These are phyloP conservation scores for Trichoderma hamatum DNA, from an alignment of 2,329 filamentous ascomycete genomes.

Conservation along the genomic window DNA sequence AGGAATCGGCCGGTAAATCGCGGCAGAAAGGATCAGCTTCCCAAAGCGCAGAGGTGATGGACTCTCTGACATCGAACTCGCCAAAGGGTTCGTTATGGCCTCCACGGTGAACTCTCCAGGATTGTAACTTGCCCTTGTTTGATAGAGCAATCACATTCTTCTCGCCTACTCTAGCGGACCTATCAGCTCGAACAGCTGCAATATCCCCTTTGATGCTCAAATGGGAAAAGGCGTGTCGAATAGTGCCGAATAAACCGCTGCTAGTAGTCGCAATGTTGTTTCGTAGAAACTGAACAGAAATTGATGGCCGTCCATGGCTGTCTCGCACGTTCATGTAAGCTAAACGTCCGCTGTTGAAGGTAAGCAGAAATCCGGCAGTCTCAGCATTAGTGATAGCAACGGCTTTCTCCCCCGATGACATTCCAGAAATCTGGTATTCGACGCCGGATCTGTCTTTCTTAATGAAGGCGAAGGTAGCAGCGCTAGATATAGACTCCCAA, in stretches of 20 bases:
- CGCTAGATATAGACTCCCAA: conserved; percentile 93
- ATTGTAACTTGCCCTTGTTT: conserved; percentile 73
- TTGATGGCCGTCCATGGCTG: conserved; percentile 78
- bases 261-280: conserved; percentile 58
- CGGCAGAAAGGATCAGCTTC: conserved; percentile 54
- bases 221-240: conserved; percentile 74
- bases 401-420: conserved; percentile 78
- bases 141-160: conserved; percentile 82
- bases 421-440: conserved; percentile 71
- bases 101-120: conserved; percentile 87
- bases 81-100: conserved; percentile 76
- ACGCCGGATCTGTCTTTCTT: conserved; percentile 80
- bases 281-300: conserved; percentile 77
- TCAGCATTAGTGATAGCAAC: conserved; percentile 81
- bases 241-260: conserved; percentile 76
- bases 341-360: conserved; percentile 82
- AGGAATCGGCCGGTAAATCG: conserved; percentile 57
- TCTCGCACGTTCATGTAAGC: conserved; percentile 87
- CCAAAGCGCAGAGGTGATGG: conserved; percentile 65
- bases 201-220: conserved; percentile 75
- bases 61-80: conserved; percentile 70
- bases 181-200: conserved; percentile 75
- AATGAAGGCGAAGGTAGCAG: conserved; percentile 80
- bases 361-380: conserved; percentile 80
- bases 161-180: conserved; percentile 74